Base-by-base conservation (phyloP, 345 rosid genomes). In the Erucastrum elatum region DNA sequence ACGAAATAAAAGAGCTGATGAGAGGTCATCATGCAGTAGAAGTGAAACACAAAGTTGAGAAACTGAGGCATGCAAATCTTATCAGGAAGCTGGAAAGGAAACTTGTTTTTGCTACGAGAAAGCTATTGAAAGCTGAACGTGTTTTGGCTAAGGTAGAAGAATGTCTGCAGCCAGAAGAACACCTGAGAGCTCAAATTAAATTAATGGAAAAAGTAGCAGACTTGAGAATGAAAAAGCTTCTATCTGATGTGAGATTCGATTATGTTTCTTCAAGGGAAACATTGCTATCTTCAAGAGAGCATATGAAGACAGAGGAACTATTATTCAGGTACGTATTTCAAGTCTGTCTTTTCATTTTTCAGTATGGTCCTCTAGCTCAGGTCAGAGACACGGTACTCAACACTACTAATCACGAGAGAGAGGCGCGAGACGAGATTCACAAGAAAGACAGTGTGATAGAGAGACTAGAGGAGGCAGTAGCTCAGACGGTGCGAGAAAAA, bases 391-490 rank as follows among this genome's bases (percentile, higher is more conserved):
- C 9, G 9, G 9, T 2, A 35, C 41, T 35, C 41, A 35, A 35
- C 41, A 8, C 9, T 35, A 35, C 8, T 35, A 35, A 2, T 35
- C 89, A 88, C 71, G 97, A 90, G 91, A 92, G 90, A 86, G 97
- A 90, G 83, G 75, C 85, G 86, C 80, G 94, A 0, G 92, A 92
- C 51, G 97, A 94, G 85, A 89, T 94, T 79, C 83, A 93, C 25
- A 84, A 51, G 73, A 90, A 92, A 79, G 97, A 90, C 0, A 97
- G 97, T 15, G 70, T 92, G 0, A 89, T 89, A 29, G 94, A 92
- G 91, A 87, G 64, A 68, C 98, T 97, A 0, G 97, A 92, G 87
- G 98, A 92, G 76, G 95, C 90, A 0, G 91, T 88, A 0, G 95
- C 91, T 0, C 89, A 86, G 81, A 92, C 55, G 80, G 81, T 87